phyloP scores from a whole-genome alignment of 1,284 basidiomycete genomes.

The Pseudozyma sp. region DNA sequence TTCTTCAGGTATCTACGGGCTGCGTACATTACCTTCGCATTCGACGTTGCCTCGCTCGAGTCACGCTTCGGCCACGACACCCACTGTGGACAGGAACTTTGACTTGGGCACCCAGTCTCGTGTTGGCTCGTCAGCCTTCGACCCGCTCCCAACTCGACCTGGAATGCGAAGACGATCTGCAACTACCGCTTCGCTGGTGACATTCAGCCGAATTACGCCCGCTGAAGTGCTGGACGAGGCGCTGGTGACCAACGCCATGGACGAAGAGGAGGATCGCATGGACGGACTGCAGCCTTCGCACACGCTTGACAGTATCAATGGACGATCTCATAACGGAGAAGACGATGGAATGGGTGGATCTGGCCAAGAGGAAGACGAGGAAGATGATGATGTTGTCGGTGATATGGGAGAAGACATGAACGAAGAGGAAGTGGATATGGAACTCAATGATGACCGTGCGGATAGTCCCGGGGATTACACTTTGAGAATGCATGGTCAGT shows the following conservation, averaged over 20 bases:
- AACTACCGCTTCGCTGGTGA: constrained; percentile 37
- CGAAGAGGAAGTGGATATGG: constrained; percentile 11
- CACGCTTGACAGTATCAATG: constrained; percentile 18
- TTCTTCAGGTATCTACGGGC: constrained; percentile 16
- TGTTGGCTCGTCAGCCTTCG: constrained; percentile 33
- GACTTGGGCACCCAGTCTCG: constrained; percentile 5
- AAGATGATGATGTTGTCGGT: constrained; percentile 21
- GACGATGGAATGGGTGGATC: constrained; percentile 14
- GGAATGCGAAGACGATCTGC: constrained; percentile 46
- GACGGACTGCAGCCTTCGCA: constrained; percentile 24
- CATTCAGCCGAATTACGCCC: constrained; percentile 45
- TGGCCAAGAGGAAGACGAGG: constrained; percentile 32
- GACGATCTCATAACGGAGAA: constrained; percentile 3
- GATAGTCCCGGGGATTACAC: constrained; percentile 10
- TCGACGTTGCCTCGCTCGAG: constrained; percentile 8
- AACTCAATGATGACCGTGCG: constrained; percentile 4
- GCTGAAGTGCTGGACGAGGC: constrained; percentile 52
- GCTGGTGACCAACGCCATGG: constrained; percentile 35
- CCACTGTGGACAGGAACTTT: constrained; percentile 5
- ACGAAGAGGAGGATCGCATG: constrained; percentile 49
- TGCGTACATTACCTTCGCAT: constrained; percentile 19
- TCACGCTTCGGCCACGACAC: constrained; percentile 4
- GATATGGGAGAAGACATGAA: constrained; percentile 11
- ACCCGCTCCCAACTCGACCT: constrained; percentile 34
- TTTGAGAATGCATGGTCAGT: constrained; percentile 6